A percentile compares a stretch with the other conserved stretches of the same genome.
phyloP scores from a whole-genome alignment of 2,329 filamentous ascomycete genomes.

The Clonostachys chloroleuca region DNA sequence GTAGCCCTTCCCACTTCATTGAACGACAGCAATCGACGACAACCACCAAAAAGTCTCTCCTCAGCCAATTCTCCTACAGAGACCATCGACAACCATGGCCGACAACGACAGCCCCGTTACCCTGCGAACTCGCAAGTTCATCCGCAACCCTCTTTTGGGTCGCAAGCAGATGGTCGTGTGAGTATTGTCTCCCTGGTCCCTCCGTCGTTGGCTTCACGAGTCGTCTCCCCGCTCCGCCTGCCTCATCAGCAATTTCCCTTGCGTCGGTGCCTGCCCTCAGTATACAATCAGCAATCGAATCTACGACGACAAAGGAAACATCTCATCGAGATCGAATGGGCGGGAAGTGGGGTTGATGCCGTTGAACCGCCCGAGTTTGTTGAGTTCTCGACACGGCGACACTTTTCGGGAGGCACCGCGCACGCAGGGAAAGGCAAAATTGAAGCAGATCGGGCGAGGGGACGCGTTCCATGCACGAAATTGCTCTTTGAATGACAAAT shows the following conservation, averaged over 20 bases:
- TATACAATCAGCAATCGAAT: neutral
- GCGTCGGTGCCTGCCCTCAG: neutral
- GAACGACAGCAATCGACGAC: constrained; percentile 19
- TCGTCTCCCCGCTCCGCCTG: neutral
- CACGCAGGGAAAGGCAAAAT: too few species aligned
- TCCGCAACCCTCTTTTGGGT: constrained; percentile 97
- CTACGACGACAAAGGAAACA: too few species aligned
- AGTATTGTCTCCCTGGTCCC: constrained; percentile 36
- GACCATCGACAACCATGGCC: constrained; percentile 73
- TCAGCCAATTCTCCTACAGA: constrained; percentile 22
- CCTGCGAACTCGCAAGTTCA: constrained; percentile 99
- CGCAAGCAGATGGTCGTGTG: constrained; percentile 99
- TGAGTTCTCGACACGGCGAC: too few species aligned
- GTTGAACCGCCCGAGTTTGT: too few species aligned
- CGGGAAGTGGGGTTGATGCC: too few species aligned
- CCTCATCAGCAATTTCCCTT: neutral
- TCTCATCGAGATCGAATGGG: too few species aligned
- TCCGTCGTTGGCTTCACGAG: neutral
- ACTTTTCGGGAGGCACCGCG: too few species aligned
- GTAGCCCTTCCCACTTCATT: constrained; percentile 11
- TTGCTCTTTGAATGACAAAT: neutral
- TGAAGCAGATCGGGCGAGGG: neutral
- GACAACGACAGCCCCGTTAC: constrained; percentile 74
- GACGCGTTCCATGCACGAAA: neutral
- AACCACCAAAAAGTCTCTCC: constrained; percentile 19